phyloP scores from a whole-genome alignment of 2,329 filamentous ascomycete species.

The Colletotrichum melonis region DNA sequence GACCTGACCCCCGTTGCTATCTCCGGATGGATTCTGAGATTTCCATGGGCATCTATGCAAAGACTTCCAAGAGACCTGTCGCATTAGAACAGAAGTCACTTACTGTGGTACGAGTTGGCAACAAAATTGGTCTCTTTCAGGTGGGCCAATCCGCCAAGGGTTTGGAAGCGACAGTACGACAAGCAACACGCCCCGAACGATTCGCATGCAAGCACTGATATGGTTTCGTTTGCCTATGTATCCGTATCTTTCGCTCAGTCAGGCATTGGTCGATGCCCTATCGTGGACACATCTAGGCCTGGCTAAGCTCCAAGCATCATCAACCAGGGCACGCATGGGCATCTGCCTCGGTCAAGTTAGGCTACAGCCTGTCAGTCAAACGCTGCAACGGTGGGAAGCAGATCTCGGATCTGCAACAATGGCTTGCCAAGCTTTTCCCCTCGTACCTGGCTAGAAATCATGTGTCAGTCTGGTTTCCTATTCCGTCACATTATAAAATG shows the following conservation, averaged over 20 bases:
- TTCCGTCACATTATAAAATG: background rate
- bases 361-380: background rate
- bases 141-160: background rate
- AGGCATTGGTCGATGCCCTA: background rate
- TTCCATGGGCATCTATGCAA: conserved; percentile 20
- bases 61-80: background rate
- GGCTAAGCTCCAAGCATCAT: background rate
- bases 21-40: conserved; percentile 20
- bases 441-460: background rate
- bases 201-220: background rate
- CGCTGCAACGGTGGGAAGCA: background rate
- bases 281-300: background rate
- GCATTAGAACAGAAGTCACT: background rate
- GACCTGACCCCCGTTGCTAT: conserved; percentile 12
- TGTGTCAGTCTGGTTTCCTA: background rate
- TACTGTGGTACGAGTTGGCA: background rate
- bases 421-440: conserved; percentile 20
- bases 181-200: background rate
- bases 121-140: background rate
- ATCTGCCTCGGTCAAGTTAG: background rate
- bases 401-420: conserved; percentile 12
- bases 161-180: background rate
- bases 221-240: background rate
- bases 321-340: background rate
- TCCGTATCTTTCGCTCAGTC: background rate